Evolutionary conservation across 2,329 filamentous ascomycete species (phyloP).

Genomic region (Ascochyta koolunga): DNA sequence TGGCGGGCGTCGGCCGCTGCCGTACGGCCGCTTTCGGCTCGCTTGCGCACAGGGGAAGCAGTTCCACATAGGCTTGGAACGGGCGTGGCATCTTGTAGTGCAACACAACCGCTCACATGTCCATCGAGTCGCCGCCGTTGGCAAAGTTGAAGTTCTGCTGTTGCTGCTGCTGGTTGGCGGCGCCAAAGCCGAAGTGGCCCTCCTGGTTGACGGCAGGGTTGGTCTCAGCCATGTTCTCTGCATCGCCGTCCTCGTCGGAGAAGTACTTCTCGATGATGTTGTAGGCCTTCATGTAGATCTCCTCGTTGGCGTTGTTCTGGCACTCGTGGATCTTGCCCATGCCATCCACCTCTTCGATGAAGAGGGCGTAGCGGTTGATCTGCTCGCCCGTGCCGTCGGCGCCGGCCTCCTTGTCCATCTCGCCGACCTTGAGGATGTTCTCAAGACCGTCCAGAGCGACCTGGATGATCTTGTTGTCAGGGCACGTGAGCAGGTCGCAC

Average conservation of each 20-base stretch:
- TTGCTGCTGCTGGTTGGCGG: slow-evolving; percentile 62
- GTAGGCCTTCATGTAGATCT: slow-evolving; percentile 99
- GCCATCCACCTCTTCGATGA: slow-evolving; percentile 97
- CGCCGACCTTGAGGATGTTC: slow-evolving; percentile 99
- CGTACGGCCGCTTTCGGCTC: slow-evolving; percentile 5
- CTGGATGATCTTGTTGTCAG: slow-evolving; percentile 99
- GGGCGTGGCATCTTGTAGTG: background rate
- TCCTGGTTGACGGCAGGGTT: slow-evolving; percentile 73
- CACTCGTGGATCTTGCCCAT: slow-evolving; percentile 99
- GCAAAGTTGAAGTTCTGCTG: slow-evolving; percentile 94
- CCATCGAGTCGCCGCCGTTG: slow-evolving; percentile 75
- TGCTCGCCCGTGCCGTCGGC: slow-evolving; percentile 64
- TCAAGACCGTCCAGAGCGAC: slow-evolving; percentile 96
- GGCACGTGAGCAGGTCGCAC: slow-evolving; percentile 92
- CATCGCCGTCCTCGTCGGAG: slow-evolving; percentile 91
- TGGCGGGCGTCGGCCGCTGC: slow-evolving; percentile 7
- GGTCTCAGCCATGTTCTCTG: slow-evolving; percentile 78
- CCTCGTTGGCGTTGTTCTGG: slow-evolving; percentile 99
- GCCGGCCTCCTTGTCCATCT: slow-evolving; percentile 94
- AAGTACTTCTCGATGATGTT: slow-evolving; percentile 99
- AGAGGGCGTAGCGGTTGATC: slow-evolving; percentile 96
- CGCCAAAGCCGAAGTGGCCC: slow-evolving; percentile 80
- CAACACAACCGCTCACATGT: slow-evolving; percentile 63
- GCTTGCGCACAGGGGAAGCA: slow-evolving; percentile 8
- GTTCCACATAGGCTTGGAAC: slow-evolving; percentile 5